Evolutionary conservation across 2,329 filamentous ascomycete species (phyloP), one percentile per base, ranked within the genome.

Genomic region (Dothistroma septosporum): DNA sequence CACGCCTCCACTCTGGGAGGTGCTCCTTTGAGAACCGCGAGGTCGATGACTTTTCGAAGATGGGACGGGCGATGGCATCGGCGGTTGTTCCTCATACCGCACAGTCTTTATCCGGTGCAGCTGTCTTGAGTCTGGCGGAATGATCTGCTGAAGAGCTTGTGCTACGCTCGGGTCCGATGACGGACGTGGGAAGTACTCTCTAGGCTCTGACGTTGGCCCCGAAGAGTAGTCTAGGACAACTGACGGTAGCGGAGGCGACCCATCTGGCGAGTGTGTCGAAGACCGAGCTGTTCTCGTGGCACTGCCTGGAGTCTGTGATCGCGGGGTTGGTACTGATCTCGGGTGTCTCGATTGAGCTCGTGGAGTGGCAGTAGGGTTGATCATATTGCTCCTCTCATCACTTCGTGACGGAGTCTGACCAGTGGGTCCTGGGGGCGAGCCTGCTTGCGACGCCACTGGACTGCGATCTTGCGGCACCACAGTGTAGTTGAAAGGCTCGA

Each of bases 401-500:
- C 59, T 47, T 41, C 61, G 62, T 21, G 61, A 57, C 14, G 58
- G 59, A 16, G 56, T 32, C 16, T 58, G 55, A 16, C 58, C 53
- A 21, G 35, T 56, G 11, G 61, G 58, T 33, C 61, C 35, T 14
- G 53, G 22, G 12, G 62, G 53, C 6, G 64, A 53, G 9, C 55
- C 55, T 24, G 50, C 56, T 37, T 31, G 46, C 19, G 60, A 48
- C 19, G 44, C 47, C 16, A 68, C 61, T 4, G 69, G 70, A 47
- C 59, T 66, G 54, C 80, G 91, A 83, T 87, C 87, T 70, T 92
- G 93, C 3, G 87, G 89, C 21, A 90, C 87, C 2, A 87, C 78
- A 0, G 92, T 97, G 76, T 99, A 99, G 75, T 99, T 94, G 74
- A 97, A 99, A 0, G 92, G 91, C 73, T 90, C 87, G 73, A 97